Evolutionary conservation across 192 early-diverging fungal genomes (phyloP).

Genomic region (Coemansia reversa): DNA sequence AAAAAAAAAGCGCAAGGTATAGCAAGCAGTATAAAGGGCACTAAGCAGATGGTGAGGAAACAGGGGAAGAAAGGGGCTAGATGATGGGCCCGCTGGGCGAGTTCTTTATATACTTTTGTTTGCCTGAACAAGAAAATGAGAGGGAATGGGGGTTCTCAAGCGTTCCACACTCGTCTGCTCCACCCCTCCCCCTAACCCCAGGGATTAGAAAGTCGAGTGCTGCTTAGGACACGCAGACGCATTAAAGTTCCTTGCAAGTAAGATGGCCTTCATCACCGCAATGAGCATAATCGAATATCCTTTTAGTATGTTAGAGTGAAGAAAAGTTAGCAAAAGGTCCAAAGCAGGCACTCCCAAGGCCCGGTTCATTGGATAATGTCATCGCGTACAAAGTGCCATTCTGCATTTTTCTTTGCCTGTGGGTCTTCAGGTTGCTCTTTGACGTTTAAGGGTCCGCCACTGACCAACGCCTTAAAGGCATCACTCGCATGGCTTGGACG

Average conservation of each 20-base stretch:
- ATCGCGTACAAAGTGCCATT: slow-evolving; percentile 29
- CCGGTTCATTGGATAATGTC: not conserved
- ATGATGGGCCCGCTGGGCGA: too few relatives aligned
- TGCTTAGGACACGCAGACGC: too few relatives aligned
- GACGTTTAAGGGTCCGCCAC: slow-evolving; percentile 8
- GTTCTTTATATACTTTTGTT: not conserved
- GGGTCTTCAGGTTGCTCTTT: not conserved
- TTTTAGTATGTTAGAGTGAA: too few relatives aligned
- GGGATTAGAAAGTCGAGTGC: not conserved
- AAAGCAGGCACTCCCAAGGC: too few relatives aligned
- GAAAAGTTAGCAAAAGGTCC: too few relatives aligned
- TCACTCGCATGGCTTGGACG: slow-evolving; percentile 10
- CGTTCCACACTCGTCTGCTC: not conserved
- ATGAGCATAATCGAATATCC: too few relatives aligned
- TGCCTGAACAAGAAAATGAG: slow-evolving; percentile 1
- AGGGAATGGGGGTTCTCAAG: slow-evolving; percentile 7
- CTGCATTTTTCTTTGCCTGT: not conserved
- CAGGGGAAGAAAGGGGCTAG: too few relatives aligned
- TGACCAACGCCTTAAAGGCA: slow-evolving; percentile 20
- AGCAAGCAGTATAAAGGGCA: too few relatives aligned
- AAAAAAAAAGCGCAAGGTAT: too few relatives aligned
- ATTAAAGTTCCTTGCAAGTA: too few relatives aligned
- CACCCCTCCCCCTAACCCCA: not conserved
- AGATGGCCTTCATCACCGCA: too few relatives aligned
- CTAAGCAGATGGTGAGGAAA: too few relatives aligned